Base-by-base conservation (phyloP, 2,329 filamentous ascomycete genomes). In the Chalaropsis thielavioides region DNA sequence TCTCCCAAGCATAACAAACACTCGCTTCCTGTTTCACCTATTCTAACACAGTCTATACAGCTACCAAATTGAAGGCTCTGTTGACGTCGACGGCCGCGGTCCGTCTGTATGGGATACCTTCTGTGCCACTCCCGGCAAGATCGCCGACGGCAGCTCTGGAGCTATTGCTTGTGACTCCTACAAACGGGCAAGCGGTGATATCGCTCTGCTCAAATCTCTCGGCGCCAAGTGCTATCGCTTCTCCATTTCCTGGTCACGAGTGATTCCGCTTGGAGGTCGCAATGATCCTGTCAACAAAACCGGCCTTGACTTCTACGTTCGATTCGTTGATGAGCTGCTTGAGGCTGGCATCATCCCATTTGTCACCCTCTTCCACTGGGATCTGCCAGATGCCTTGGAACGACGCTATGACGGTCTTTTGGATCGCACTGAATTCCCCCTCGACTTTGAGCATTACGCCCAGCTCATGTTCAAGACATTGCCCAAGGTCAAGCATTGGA, bases 21-120 rank as follows among this genome's bases (percentile, higher is more conserved):
- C n/a, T n/a, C 46, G 3, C 22, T 10, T 5, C 46, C n/a, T 46
- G 11, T 54, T n/a, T 46, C 43, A 46, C n/a, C 22, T 1, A 31
- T 10, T 46, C 19, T 64, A 59, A 62, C 62, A n/a, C 22, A 27
- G 61, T 64, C 44, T 35, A 24, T 72, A 15, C 40, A 94, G 90
- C 73, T 95, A 94, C 78, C 90, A 95, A 74, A 88, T 95, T 70
- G 90, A 95, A 78, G 90, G 90, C 66, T 85, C 84, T 60, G 79
- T 81, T 46, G 78, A 87, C 60, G 82, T 86, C 72, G 90, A 92
- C 72, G 90, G 90, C 69, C 88, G 90, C 69, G 87, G 83, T 24
- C 85, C 89, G 64, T 90, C 87, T 68, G 94, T 95, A 74, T 95
- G 90, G 90, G 90, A 95, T 76, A 86, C 83, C n/a, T 95, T 95